Percentiles rank a stretch among this genome's conserved stretches.
These are phyloP conservation scores for Mycena rebaudengoi DNA, from an alignment of 768 basidiomycete species.

Conservation along the genomic window DNA sequence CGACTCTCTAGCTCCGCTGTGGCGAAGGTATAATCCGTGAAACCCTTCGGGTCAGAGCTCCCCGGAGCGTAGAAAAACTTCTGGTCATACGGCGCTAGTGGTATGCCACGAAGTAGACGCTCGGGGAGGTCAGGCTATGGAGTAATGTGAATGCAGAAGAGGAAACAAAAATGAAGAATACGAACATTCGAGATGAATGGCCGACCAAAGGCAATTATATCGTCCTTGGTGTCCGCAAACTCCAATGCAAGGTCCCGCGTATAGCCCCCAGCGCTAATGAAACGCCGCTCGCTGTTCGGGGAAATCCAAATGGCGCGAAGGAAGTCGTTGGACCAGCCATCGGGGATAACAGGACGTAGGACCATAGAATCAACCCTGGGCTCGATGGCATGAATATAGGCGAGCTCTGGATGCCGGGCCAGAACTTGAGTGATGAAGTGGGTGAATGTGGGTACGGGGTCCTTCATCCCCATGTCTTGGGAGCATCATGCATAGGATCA, in stretches of 20 bases:
- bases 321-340: constrained; percentile 18
- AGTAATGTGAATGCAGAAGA: neutral
- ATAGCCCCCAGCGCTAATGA: constrained; percentile 34
- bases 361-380: constrained; percentile 39
- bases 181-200: constrained; percentile 24
- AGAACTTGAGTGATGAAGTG: constrained; percentile 55
- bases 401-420: constrained; percentile 51
- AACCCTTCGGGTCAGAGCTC: constrained; percentile 15
- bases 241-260: constrained; percentile 36
- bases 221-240: constrained; percentile 30
- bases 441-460: constrained; percentile 64
- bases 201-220: constrained; percentile 27
- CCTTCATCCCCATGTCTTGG: constrained; percentile 59
- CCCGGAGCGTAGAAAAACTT: constrained; percentile 14
- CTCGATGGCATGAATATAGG: constrained; percentile 63
- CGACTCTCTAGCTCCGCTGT: neutral
- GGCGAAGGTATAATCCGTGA: constrained; percentile 27
- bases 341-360: neutral
- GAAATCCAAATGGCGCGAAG: neutral
- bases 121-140: constrained; percentile 24
- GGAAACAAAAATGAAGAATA: neutral
- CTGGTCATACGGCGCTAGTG: constrained; percentile 12
- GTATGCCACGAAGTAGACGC: constrained; percentile 15
- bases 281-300: neutral
- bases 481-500: neutral